Evolutionary conservation across 768 basidiomycete species (phyloP).

Genomic region (Tephrocybe sp.): DNA sequence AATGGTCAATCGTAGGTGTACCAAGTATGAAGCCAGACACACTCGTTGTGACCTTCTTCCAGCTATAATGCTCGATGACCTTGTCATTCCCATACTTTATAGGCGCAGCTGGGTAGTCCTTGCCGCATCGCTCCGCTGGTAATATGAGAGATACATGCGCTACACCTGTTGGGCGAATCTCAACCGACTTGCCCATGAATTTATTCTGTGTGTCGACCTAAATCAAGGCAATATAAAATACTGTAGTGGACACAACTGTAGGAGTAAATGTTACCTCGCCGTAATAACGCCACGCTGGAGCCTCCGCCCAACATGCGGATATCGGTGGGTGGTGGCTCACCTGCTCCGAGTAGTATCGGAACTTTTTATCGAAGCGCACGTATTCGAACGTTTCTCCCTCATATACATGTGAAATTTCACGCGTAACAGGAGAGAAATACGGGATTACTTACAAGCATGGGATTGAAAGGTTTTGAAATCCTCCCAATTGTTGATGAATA

Average conservation of each 20-base stretch:
- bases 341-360: constrained; percentile 93
- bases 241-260: neutral
- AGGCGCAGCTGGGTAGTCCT: constrained; percentile 56
- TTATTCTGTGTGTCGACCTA: constrained; percentile 96
- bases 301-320: constrained; percentile 93
- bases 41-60: constrained; percentile 93
- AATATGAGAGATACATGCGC: constrained; percentile 85
- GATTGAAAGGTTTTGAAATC: constrained; percentile 97
- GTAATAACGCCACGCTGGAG: constrained; percentile 85
- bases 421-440: neutral
- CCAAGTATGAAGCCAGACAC: constrained; percentile 94
- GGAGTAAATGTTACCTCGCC: constrained; percentile 57
- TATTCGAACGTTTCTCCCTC: constrained; percentile 96
- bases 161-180: constrained; percentile 93
- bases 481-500: constrained; percentile 95
- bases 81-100: constrained; percentile 40
- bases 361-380: constrained; percentile 81
- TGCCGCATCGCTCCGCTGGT: constrained; percentile 56
- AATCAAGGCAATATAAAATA: neutral
- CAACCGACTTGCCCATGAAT: constrained; percentile 95
- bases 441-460: constrained; percentile 69
- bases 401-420: neutral
- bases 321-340: constrained; percentile 98
- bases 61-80: constrained; percentile 88
- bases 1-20: constrained; percentile 84